Base-by-base conservation (phyloP, 768 basidiomycete genomes). In the Trametes cingulata region DNA sequence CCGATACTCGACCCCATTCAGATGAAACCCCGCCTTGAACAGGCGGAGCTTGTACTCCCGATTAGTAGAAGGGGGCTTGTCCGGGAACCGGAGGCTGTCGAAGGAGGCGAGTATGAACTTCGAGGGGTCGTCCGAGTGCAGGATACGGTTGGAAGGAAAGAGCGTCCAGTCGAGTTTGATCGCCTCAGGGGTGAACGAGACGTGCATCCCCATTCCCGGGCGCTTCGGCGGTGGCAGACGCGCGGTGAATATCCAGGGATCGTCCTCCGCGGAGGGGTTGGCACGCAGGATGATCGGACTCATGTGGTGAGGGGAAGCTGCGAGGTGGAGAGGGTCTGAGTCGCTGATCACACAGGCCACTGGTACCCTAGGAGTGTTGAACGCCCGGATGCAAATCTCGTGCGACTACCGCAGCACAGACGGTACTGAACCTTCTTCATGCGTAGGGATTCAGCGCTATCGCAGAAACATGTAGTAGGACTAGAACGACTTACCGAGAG, bases 1-100 rank as follows among this genome's bases (percentile, higher is more conserved):
- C 2, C 86, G 81, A 68, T 87, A 87, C 62, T 87, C 82, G 0
- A 78, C 69, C 0, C 76, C 77, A 61, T 88, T 87, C 64, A 87
- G 65, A 64, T 80, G 80, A 1, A 89, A 58, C 0, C 87, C 87
- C 0, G 75, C 72, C 59, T 78, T 80, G 70, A 87, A 75, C 60
- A 88, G 67, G 33, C 83, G 76, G 19, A 73, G 65, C 43, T 87
- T 80, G 63, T 88, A 88, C 13, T 87, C 85, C 46, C 77, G 71
- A 6, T 77, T 78, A 24, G 75, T 77, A 29, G 74, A 76, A 25
- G 82, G 72, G 6, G 78, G 77, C 17, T 78, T 75, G 19, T 84
- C 83, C 2, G 81, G 79, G 59, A 87, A 86, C 35, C 85, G 74
- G 22, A 87, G 74, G 20, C 73, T 72, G 15, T 76, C 79, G 65